phyloP scores from a whole-genome alignment of 1,284 basidiomycete genomes.

The Cutaneotrichosporon cutaneum region DNA sequence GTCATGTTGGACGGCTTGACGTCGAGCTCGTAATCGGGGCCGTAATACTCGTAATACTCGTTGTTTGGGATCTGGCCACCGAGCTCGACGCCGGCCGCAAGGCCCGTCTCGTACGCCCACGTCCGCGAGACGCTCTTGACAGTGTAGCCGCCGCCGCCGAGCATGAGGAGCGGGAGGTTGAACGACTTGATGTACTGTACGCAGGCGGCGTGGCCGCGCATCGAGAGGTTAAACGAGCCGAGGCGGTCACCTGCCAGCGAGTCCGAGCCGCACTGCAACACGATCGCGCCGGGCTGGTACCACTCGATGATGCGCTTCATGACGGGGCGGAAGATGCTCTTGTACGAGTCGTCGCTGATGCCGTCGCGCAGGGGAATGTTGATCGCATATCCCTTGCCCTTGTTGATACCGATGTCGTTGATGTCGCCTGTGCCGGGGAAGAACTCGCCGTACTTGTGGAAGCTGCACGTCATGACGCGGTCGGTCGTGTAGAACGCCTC shows the following conservation, averaged over 20 bases:
- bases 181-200: conserved; percentile 97
- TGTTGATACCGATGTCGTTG: conserved; percentile 85
- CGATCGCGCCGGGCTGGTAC: conserved; percentile 93
- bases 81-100: conserved; percentile 93
- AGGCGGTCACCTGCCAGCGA: conserved; percentile 95
- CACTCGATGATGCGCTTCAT: conserved; percentile 93
- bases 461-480: conserved; percentile 96
- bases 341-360: conserved; percentile 93
- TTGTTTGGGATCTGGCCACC: conserved; percentile 89
- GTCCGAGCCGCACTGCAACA: conserved; percentile 98
- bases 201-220: conserved; percentile 97
- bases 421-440: conserved; percentile 98
- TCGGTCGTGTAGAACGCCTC: conserved; percentile 99
- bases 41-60: conserved; percentile 99
- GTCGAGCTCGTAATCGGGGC: conserved; percentile 95
- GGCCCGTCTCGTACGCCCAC: conserved; percentile 97
- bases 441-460: conserved; percentile 99
- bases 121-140: conserved; percentile 96
- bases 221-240: conserved; percentile 93
- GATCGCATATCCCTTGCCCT: conserved; percentile 87
- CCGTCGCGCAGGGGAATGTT: conserved; percentile 97
- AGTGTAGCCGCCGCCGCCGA: conserved; percentile 98
- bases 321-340: conserved; percentile 93
- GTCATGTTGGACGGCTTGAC: conserved; percentile 95
- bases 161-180: conserved; percentile 83